These are phyloP conservation scores for Brassica cretica DNA, from an alignment of 345 rosid species.

Conservation along the genomic window DNA sequence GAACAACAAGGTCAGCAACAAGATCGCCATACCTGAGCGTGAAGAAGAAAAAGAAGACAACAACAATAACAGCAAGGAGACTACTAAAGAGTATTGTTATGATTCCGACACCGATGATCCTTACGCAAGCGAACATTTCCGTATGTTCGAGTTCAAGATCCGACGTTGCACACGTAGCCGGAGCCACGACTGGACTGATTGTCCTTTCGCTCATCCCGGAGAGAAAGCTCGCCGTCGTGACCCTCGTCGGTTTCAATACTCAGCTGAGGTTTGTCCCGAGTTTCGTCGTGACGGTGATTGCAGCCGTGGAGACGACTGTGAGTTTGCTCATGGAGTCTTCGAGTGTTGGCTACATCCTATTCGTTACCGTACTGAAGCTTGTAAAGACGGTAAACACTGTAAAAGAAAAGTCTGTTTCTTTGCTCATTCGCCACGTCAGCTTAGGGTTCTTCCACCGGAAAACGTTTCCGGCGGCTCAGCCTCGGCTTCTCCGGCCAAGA, in stretches of 20 bases:
- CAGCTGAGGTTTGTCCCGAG: conserved; percentile 74
- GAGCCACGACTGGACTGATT: conserved; percentile 97
- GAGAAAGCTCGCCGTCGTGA: conserved; percentile 97
- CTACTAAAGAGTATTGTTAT: conserved; percentile 21
- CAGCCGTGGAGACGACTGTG: conserved; percentile 75
- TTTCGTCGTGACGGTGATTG: conserved; percentile 68
- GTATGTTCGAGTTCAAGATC: conserved; percentile 95
- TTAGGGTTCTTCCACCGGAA: conserved; percentile 49
- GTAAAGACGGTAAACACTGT: conserved; percentile 75
- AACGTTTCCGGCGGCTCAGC: conserved; percentile 22
- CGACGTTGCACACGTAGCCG: conserved; percentile 89
- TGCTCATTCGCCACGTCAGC: conserved; percentile 72
- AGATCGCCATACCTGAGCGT: conserved; percentile 22
- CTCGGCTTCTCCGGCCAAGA: neutral
- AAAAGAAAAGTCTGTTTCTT: conserved; percentile 74
- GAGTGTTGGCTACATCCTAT: conserved; percentile 86
- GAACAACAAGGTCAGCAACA: conserved; percentile 32
- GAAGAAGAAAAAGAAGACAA: conserved; percentile 21
- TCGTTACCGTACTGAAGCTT: conserved; percentile 71
- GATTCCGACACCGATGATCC: conserved; percentile 56
- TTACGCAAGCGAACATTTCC: conserved; percentile 75
- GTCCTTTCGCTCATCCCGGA: conserved; percentile 91
- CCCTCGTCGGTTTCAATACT: conserved; percentile 64
- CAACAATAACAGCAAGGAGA: conserved; percentile 16
- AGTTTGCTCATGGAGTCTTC: conserved; percentile 80